Conservation (phyloP, 352 stramenopile species). For the Pythium aphanidermatum region DNA sequence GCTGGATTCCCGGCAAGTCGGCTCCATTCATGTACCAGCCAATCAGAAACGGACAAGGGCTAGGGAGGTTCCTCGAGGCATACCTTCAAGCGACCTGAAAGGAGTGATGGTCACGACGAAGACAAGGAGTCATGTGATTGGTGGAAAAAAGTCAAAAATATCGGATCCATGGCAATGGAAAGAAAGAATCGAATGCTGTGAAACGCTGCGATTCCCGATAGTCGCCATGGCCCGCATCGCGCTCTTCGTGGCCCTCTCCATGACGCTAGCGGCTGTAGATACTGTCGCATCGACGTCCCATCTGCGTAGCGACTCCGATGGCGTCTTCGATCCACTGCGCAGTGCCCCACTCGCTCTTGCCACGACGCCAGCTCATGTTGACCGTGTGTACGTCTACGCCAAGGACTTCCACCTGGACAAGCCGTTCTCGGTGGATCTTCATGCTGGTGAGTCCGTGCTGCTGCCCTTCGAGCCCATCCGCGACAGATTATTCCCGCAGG, state of each 20-base stretch:
- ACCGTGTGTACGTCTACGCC: conserved; percentile 20
- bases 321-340: conserved; percentile 7
- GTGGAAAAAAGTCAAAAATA: conserved; percentile 3
- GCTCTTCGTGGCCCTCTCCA: too few relatives aligned
- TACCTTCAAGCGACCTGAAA: conserved; percentile 14
- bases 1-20: too few relatives aligned
- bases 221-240: too few relatives aligned
- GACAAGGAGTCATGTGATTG: not conserved
- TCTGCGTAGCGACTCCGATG: too few relatives aligned
- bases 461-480: conserved; percentile 25
- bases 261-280: too few relatives aligned
- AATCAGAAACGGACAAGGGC: conserved; percentile 11
- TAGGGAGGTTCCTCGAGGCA: not conserved
- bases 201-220: too few relatives aligned
- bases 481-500: conserved; percentile 12
- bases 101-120: conserved; percentile 13
- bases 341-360: not conserved
- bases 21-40: conserved; percentile 9
- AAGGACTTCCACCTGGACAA: conserved; percentile 22
- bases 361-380: not conserved
- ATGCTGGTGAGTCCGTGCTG: conserved; percentile 20
- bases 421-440: conserved; percentile 22
- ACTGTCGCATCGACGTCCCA: too few relatives aligned
- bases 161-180: not conserved
- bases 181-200: too few relatives aligned